Evolutionary conservation across 2,329 filamentous ascomycete species (phyloP).

Genomic region (Venturia oleaginea): DNA sequence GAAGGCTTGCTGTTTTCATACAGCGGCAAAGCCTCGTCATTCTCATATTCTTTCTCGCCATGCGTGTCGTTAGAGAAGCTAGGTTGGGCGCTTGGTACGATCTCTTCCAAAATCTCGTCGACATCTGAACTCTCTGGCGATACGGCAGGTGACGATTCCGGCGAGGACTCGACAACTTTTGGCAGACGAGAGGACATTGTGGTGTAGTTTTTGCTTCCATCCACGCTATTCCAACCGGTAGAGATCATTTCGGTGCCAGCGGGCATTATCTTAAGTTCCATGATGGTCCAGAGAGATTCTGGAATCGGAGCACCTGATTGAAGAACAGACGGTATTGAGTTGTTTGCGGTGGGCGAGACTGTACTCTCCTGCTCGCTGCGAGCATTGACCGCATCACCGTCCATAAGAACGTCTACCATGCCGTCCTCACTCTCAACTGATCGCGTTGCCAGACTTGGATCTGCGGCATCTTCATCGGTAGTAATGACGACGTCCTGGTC

Average conservation of each 20-base stretch:
- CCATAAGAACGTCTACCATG: conserved; percentile 81
- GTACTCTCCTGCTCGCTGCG: conserved; percentile 19
- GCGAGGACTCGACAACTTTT: background rate
- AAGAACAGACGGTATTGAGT: conserved; percentile 43
- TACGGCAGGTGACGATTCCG: background rate
- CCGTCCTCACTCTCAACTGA: conserved; percentile 86
- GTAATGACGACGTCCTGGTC: conserved; percentile 64
- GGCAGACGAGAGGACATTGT: conserved; percentile 41
- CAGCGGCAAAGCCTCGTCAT: background rate
- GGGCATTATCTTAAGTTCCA: conserved; percentile 61
- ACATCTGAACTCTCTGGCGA: conserved; percentile 8
- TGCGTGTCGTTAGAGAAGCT: background rate
- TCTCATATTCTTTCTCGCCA: background rate
- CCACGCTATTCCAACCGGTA: conserved; percentile 57
- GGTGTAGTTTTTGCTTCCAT: conserved; percentile 50
- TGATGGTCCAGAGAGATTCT: conserved; percentile 58
- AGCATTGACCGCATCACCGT: conserved; percentile 26
- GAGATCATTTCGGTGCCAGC: conserved; percentile 51
- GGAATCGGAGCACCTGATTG: conserved; percentile 50
- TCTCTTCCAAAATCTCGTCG: background rate
- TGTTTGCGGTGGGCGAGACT: conserved; percentile 20
- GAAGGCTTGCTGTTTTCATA: background rate
- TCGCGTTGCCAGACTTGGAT: conserved; percentile 61
- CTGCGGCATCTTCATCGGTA: conserved; percentile 52
- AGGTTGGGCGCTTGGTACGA: background rate